A percentile compares a stretch with the other conserved stretches of the same genome.
These are phyloP conservation scores for Termitomyces heimii DNA, from an alignment of 768 basidiomycete genomes.

Conservation along the genomic window DNA sequence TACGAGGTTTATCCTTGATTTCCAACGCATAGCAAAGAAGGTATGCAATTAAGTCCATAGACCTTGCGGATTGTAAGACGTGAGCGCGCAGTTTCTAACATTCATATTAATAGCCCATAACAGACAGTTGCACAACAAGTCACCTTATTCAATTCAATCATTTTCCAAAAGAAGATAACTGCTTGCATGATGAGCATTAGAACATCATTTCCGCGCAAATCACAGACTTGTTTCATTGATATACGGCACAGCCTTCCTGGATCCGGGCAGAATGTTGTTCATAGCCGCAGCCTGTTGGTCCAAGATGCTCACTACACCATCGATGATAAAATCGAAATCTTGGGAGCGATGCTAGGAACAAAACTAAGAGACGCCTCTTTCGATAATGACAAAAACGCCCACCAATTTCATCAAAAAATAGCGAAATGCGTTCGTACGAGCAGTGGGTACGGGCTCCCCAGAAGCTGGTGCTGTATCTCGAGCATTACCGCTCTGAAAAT, in stretches of 20 bases:
- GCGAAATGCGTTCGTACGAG: conserved; percentile 81
- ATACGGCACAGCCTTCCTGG: conserved; percentile 78
- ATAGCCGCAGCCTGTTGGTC: conserved; percentile 72
- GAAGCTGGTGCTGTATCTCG: conserved; percentile 40
- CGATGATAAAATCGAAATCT: conserved; percentile 82
- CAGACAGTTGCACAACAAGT: background rate
- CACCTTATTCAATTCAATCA: conserved; percentile 91
- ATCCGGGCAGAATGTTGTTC: conserved; percentile 77
- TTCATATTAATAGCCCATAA: background rate
- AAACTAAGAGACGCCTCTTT: background rate
- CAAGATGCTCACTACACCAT: conserved; percentile 62
- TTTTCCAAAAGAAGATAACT: conserved; percentile 88
- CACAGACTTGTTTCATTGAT: conserved; percentile 73
- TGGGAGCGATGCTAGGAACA: conserved; percentile 73
- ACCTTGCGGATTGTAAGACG: conserved; percentile 74
- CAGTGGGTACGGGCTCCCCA: conserved; percentile 49
- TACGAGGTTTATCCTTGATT: conserved; percentile 91
- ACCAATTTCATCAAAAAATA: conserved; percentile 91
- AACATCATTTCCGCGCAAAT: background rate
- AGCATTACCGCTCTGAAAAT: conserved; percentile 77
- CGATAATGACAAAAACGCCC: conserved; percentile 17
- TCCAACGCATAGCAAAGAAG: conserved; percentile 80
- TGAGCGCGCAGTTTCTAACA: conserved; percentile 85
- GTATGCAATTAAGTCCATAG: conserved; percentile 71
- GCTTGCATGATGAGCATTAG: background rate